Conservation (phyloP, 208 protist species). For the Trypanosoma platydactyli region DNA sequence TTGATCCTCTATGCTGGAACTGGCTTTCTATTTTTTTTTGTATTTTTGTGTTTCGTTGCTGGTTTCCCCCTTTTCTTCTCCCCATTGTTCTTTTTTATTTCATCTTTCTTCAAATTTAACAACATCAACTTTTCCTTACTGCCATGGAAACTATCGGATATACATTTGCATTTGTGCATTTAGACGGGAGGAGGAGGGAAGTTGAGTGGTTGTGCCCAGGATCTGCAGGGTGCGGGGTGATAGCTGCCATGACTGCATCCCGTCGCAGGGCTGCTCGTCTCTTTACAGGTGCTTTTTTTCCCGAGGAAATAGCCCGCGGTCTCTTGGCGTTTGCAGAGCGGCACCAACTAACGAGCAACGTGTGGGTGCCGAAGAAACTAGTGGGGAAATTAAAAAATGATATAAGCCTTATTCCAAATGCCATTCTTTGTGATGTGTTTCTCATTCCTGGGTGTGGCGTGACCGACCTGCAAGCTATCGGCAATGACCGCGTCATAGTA, state of each 20-base stretch:
- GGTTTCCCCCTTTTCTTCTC: no score
- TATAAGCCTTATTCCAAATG: constrained; percentile 56
- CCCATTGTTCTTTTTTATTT: no score
- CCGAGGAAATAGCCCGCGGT: constrained; percentile 58
- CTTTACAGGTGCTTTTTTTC: constrained; percentile 74
- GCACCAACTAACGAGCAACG: constrained; percentile 53
- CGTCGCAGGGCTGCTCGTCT: constrained; percentile 38
- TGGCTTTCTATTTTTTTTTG: no score
- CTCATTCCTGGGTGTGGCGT: constrained; percentile 30
- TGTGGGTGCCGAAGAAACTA: constrained; percentile 64
- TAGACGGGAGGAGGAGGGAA: background rate
- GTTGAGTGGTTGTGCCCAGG: background rate
- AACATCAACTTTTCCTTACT: no score
- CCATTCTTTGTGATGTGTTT: constrained; percentile 61
- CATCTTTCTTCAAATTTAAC: no score
- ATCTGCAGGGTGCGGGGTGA: background rate
- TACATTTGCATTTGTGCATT: background rate
- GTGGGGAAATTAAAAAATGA: constrained; percentile 32
- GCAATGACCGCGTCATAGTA: constrained; percentile 53
- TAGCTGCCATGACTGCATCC: constrained; percentile 2
- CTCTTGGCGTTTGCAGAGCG: constrained; percentile 54
- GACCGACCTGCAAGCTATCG: constrained; percentile 24
- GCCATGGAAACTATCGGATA: no score
- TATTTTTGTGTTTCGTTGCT: no score
- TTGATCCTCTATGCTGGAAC: no score